These are phyloP conservation scores for Jacaranda mimosifolia DNA, from an alignment of 257 asterid genomes.

Conservation along the genomic window DNA sequence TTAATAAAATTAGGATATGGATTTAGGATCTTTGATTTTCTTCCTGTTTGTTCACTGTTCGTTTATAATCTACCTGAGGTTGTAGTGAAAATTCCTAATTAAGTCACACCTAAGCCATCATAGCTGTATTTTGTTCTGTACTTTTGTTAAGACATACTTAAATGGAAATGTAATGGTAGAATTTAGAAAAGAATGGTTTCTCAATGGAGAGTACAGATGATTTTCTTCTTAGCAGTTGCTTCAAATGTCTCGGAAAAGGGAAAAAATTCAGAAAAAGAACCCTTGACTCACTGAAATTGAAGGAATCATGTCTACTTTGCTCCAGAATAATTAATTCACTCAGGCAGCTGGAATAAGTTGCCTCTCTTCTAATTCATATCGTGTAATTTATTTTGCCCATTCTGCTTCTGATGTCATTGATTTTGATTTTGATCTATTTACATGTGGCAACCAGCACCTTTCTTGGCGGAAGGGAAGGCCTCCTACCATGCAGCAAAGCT, in stretches of 20 bases:
- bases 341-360: too few relatives aligned
- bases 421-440: slow-evolving; percentile 41
- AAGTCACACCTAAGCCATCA: neutral
- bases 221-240: too few relatives aligned
- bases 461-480: slow-evolving; percentile 85
- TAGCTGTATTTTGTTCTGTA: neutral
- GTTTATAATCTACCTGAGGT: neutral
- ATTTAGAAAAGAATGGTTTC: neutral
- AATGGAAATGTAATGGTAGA: neutral
- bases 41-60: neutral
- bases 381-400: neutral
- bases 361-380: too few relatives aligned
- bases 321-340: too few relatives aligned
- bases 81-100: slow-evolving; percentile 7
- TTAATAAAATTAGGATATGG: slow-evolving; percentile 46
- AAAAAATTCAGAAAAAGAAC: too few relatives aligned
- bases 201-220: neutral
- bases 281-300: too few relatives aligned
- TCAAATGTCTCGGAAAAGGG: too few relatives aligned
- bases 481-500: slow-evolving; percentile 81
- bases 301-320: too few relatives aligned
- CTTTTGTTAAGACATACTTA: neutral
- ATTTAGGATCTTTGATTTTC: slow-evolving; percentile 9
- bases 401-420: neutral
- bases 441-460: slow-evolving; percentile 79